A percentile compares a stretch with the other conserved stretches of the same genome.
Conservation (phyloP, 2,329 filamentous ascomycete genomes). For the Alternaria brassicicola region DNA sequence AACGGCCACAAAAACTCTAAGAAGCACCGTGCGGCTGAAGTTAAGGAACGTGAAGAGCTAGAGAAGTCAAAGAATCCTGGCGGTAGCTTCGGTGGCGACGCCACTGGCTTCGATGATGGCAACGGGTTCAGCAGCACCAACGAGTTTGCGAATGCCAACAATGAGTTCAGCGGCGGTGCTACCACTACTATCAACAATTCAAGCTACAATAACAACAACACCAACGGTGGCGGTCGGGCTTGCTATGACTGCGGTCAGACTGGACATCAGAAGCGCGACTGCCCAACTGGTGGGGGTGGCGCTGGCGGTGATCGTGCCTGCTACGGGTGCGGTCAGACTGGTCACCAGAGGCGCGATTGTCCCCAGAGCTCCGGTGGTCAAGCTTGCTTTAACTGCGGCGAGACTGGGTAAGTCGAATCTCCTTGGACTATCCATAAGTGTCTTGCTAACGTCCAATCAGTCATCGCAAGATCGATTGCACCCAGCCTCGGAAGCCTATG, state of each 20-base stretch:
- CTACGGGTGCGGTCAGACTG: constrained; percentile 31
- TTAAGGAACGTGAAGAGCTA: constrained; percentile 25
- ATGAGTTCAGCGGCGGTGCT: constrained; percentile 21
- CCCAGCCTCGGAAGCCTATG: constrained; percentile 23
- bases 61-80: constrained; percentile 5
- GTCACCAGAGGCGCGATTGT: constrained; percentile 34
- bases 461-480: constrained; percentile 36
- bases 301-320: constrained; percentile 28
- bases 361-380: constrained; percentile 20
- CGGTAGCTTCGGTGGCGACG: constrained; percentile 13
- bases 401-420: constrained; percentile 22
- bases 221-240: constrained; percentile 21
- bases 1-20: constrained; percentile 40
- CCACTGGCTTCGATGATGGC: constrained; percentile 10
- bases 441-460: constrained; percentile 9
- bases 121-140: constrained; percentile 39
- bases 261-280: constrained; percentile 34
- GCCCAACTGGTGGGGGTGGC: constrained; percentile 13
- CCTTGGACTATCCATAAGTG: background rate
- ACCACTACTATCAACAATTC: constrained; percentile 54
- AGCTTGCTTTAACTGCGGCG: constrained; percentile 41
- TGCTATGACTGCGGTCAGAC: constrained; percentile 35
- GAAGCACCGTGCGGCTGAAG: constrained; percentile 36
- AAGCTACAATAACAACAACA: constrained; percentile 14
- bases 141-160: constrained; percentile 44